Percentiles rank a stretch among this genome's conserved stretches.
phyloP scores from a whole-genome alignment of 306 rosid species.

The Fragaria vesca region DNA sequence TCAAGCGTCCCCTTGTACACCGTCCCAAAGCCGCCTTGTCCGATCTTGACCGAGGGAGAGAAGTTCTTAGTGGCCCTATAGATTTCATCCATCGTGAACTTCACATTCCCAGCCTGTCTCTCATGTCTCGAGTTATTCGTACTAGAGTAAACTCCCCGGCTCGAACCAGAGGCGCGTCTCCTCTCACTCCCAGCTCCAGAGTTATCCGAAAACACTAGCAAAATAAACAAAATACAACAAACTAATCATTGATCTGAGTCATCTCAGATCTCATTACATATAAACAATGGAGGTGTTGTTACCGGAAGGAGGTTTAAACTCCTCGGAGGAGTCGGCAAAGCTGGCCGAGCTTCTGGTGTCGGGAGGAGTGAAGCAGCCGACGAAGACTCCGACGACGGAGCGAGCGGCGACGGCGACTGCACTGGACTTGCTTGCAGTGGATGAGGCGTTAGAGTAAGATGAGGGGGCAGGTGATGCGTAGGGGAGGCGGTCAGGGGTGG shows the following conservation, averaged over 20 bases:
- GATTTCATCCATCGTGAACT: constrained; percentile 70
- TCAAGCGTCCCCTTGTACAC: constrained; percentile 76
- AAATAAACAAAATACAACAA: constrained; percentile 15
- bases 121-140: constrained; percentile 38
- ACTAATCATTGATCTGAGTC: neutral
- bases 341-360: constrained; percentile 41
- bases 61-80: constrained; percentile 69
- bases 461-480: constrained; percentile 39
- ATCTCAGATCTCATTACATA: neutral
- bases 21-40: constrained; percentile 96
- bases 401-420: constrained; percentile 55
- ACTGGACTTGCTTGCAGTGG: constrained; percentile 26
- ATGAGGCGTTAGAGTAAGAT: constrained; percentile 36
- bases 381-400: constrained; percentile 55
- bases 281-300: neutral
- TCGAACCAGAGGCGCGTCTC: constrained; percentile 42
- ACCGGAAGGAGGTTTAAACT: constrained; percentile 55
- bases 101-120: constrained; percentile 53
- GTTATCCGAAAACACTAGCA: constrained; percentile 44
- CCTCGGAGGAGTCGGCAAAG: constrained; percentile 44
- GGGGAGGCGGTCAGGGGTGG: constrained; percentile 26
- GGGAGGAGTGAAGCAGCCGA: constrained; percentile 75
- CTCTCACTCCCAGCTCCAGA: constrained; percentile 49
- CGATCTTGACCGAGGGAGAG: constrained; percentile 78
- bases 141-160: constrained; percentile 32